Evolutionary conservation across 192 early-diverging fungal species (phyloP), one percentile per base, ranked within the genome.

Genomic region (Linnemannia exigua): DNA sequence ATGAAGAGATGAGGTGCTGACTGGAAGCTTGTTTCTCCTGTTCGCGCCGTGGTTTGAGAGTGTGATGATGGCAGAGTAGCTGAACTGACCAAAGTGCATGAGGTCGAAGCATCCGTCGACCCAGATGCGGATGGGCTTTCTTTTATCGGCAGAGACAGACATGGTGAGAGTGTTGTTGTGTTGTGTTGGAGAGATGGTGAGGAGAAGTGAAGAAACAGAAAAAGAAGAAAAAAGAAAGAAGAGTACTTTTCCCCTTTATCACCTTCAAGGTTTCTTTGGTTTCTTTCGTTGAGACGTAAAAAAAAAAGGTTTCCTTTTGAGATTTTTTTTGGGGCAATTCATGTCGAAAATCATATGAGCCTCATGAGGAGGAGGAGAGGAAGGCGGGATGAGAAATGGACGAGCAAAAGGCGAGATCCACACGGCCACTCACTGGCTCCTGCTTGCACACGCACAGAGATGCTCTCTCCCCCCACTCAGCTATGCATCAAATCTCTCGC

Each of bases 31-130:
- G 19, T 20, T 0, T 3, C 14, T 8, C 37, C 19, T 14, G 20
- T 36, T 31, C 12, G 5, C 68, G 35, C 68, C 58, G 22, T 17
- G 58, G 28, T 7, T 19, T 20, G 28, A 50, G 28, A 50, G 8
- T 72, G 25, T 33, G 52, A 33, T 58, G 25, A 36, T 50, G 22
- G 66, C 14, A 11, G 12, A 72, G 8, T 0, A 50, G 52, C 4
- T 36, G 25, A 46, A 73, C 78, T 69, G 70, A 79, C 96, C 96
- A 92, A 95, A 97, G 90, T 99, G 97, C 95, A 97, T 97, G 92
- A 97, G 93, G 90, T 99, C 98, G 85, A 97, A 99, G 89, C 98
- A 99, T 50, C 98, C 98, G 79, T 99, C 98, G 67, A 96, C 95
- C 95, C 96, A 96, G 76, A 96, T 89, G 77, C 84, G 84, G 67